Base-by-base conservation (phyloP, 1,139 yeast genomes). In the Casaregolazyma suthepensis region DNA sequence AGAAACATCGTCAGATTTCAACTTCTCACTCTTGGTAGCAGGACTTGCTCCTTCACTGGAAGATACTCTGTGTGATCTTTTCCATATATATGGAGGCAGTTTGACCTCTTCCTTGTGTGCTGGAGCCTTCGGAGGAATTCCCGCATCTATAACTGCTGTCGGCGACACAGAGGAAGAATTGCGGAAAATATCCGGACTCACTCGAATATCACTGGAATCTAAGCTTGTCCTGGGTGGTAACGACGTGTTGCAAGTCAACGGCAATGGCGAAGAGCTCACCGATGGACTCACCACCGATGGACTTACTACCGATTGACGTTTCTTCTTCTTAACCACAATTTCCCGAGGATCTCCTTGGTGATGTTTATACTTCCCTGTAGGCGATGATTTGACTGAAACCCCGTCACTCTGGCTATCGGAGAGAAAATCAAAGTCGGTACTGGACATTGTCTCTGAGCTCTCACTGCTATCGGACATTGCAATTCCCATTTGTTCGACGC, bases 101-200 rank as follows among this genome's bases (percentile, higher is more conserved):
- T 46, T 45, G 45, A 52, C 29, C 22, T 49, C 48, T 10, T 48
- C 45, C 29, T 51, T 20, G 50, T 64, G 68, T 12, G 61, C 57
- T 3, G 68, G 68, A 5, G 64, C 66, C 45, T 55, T 54, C 1
- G 68, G 68, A 12, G 67, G 68, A 43, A 64, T 62, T 15, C 68
- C 68, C 7, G 63, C 66, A 52, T 59, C 57, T 22, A 61, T 53
- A 19, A 52, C 26, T 17, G 54, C 45, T 17, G 48, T 49, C 12
- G 48, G 42, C 23, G 50, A 42, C 23, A 19, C 37, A 20, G 42
- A 19, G 3, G 22, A 9, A 15, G 48, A 40, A 20, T 23, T 43
- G 19, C 43, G 31, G 10, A 23, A 22, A 20, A 40, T 35, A 5
- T 43, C 53, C 19, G 51, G 26, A 19, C 54, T 35, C 2, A 35